Evolutionary conservation across 768 basidiomycete species (phyloP), one percentile per base, ranked within the genome.

Genomic region (Tulasnella sp.): DNA sequence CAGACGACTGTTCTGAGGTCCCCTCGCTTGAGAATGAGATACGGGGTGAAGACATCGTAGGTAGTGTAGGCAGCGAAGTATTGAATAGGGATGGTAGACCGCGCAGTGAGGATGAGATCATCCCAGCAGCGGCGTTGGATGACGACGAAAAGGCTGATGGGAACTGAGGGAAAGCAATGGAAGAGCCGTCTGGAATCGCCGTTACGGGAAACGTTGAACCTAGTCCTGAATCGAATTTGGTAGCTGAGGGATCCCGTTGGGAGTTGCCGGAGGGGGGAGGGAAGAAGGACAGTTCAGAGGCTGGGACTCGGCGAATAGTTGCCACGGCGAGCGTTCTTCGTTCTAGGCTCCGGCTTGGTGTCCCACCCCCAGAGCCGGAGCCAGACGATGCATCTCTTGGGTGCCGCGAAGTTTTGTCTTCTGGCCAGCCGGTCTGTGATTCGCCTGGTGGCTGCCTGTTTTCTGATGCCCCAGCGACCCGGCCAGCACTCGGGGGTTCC

Each of bases 221-320:
- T 72, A 72, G 18, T 22, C 34, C 69, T 7, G 18, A n/a, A 28
- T 72, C 18, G 69, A 34, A 18, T n/a, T 72, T 41, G 69, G n/a
- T 0, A 72, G 48, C 48, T 42, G 7, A 50, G 18, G 48, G 22
- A 50, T 50, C 48, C 76, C 22, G 58, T 72, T 48, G 34, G 41
- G 78, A 42, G 41, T 20, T 16, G 58, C 22, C 28, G 54, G 78
- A 16, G 14, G 78, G 60, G 12, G 81, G 80, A 24, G 81, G 81
- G 72, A 81, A 81, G 41, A 81, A 81, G 9, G 81, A 81, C 16
- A 81, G 44, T 46, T 81, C 37, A 1, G 81, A 81, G 41, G 58
- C 80, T 37, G 81, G 81, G 24, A 81, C 60, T 14, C 80, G 81
- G 7, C 54, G 81, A 24, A 79, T 50, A 18, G 78, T 64, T 34